Percentiles rank a stretch among this genome's conserved stretches.
These are phyloP conservation scores for Dactylella cylindrospora DNA, from an alignment of 2,329 filamentous ascomycete species.

Conservation along the genomic window DNA sequence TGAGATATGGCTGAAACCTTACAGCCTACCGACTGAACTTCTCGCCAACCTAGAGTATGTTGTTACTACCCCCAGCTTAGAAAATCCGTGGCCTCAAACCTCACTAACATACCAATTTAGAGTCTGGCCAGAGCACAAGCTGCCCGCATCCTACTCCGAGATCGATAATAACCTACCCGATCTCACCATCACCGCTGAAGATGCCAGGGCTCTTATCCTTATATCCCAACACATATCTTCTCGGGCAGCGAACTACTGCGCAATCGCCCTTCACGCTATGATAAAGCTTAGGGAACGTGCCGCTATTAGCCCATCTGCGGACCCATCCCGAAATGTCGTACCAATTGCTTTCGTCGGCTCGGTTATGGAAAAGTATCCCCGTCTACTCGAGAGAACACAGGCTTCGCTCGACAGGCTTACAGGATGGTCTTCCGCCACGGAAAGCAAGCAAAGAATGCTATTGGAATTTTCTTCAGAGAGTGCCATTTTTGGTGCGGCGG, in stretches of 20 bases:
- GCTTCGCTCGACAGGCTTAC: slow-evolving; percentile 19
- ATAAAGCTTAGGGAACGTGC: slow-evolving; percentile 23
- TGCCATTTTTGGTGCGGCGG: slow-evolving; percentile 35
- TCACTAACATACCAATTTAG: not conserved
- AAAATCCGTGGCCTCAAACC: not conserved
- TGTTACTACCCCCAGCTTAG: not conserved
- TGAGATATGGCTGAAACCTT: slow-evolving; percentile 7
- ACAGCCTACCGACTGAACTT: slow-evolving; percentile 24
- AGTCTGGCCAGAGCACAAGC: slow-evolving; percentile 1
- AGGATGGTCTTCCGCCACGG: slow-evolving; percentile 1
- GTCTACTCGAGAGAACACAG: slow-evolving; percentile 23
- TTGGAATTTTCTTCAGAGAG: slow-evolving; percentile 36
- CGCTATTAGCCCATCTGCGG: slow-evolving; percentile 3
- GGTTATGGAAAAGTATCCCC: slow-evolving; percentile 35
- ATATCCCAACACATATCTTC: slow-evolving; percentile 33
- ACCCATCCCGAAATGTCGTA: slow-evolving; percentile 10
- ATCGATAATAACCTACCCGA: slow-evolving; percentile 13
- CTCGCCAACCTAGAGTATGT: slow-evolving; percentile 36
- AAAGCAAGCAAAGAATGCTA: slow-evolving; percentile 13
- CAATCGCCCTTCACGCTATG: slow-evolving; percentile 37
- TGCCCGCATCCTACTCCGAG: slow-evolving; percentile 9
- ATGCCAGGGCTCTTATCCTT: slow-evolving; percentile 11
- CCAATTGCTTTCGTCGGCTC: slow-evolving; percentile 38
- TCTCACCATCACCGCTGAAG: slow-evolving; percentile 3
- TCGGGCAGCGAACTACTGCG: slow-evolving; percentile 34